phyloP scores from a whole-genome alignment of 2,329 filamentous ascomycete genomes.

The Tympanopsis confertula region DNA sequence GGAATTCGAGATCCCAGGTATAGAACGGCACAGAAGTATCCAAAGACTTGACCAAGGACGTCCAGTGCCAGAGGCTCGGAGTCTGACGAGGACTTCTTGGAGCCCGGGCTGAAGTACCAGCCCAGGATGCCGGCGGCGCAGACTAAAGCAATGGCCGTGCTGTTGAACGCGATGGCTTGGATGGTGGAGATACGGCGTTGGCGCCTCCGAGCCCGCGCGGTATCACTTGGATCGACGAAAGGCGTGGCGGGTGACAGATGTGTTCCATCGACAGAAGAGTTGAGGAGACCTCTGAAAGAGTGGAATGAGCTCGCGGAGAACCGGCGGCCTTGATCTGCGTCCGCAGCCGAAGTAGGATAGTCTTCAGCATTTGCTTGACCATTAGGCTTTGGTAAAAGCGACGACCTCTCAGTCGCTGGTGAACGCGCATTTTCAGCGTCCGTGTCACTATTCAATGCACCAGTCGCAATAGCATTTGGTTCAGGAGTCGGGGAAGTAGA shows the following conservation, averaged over 20 bases:
- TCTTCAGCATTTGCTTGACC: conserved; percentile 1
- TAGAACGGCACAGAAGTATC: conserved; percentile 78
- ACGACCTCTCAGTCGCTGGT: conserved; percentile 38
- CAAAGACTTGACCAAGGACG: conserved; percentile 75
- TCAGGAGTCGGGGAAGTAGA: too few relatives aligned
- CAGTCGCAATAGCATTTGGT: neutral
- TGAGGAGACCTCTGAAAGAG: conserved; percentile 29
- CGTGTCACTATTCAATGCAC: neutral
- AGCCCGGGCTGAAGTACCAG: conserved; percentile 63
- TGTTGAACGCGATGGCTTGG: conserved; percentile 61
- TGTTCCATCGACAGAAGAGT: conserved; percentile 48
- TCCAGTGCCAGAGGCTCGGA: conserved; percentile 47
- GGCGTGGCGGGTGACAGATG: conserved; percentile 77
- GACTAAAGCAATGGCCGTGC: conserved; percentile 66
- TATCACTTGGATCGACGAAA: conserved; percentile 41
- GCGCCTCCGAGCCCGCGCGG: conserved; percentile 27
- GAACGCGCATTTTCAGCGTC: neutral
- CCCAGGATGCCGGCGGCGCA: conserved; percentile 72
- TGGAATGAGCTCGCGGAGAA: conserved; percentile 10
- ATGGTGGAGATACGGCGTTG: conserved; percentile 30
- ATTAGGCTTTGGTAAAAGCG: conserved; percentile 26
- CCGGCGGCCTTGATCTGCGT: conserved; percentile 14
- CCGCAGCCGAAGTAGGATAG: neutral
- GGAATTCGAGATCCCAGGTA: conserved; percentile 86
- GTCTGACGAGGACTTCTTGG: conserved; percentile 19